These are phyloP conservation scores for Wallacemonas collosoma DNA, from an alignment of 208 protist genomes.

Conservation along the genomic window DNA sequence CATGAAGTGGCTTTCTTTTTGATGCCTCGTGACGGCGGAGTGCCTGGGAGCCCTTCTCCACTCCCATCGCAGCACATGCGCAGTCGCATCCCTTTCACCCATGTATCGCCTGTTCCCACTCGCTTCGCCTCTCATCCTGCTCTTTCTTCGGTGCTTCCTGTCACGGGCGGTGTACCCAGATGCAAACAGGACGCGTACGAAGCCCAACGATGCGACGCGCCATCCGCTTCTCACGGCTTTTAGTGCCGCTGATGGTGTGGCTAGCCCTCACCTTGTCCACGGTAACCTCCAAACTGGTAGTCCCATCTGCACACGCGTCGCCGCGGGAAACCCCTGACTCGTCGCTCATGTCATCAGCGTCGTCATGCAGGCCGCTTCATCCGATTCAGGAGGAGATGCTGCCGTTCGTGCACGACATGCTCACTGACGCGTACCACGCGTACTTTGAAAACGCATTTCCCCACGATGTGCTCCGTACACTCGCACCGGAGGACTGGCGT, in stretches of 20 bases:
- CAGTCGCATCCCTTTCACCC: too few relatives aligned
- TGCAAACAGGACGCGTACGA: too few relatives aligned
- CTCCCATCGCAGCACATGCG: too few relatives aligned
- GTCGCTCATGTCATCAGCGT: neutral
- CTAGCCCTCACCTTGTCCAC: neutral
- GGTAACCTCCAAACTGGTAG: neutral
- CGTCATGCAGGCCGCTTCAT: conserved; percentile 22
- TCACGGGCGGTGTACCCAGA: too few relatives aligned
- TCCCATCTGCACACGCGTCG: neutral
- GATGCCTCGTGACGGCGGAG: too few relatives aligned
- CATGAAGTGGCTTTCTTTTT: too few relatives aligned
- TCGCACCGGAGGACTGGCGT: conserved; percentile 24
- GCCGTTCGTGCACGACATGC: conserved; percentile 78
- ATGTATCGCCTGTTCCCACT: too few relatives aligned
- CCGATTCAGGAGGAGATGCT: conserved; percentile 47
- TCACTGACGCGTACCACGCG: conserved; percentile 76
- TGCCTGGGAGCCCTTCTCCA: too few relatives aligned
- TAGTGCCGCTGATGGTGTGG: neutral
- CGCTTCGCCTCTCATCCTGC: too few relatives aligned
- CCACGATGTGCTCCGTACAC: conserved; percentile 57
- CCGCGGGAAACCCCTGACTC: neutral
- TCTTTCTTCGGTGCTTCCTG: too few relatives aligned
- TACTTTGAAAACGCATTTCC: conserved; percentile 92
- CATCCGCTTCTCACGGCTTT: neutral
- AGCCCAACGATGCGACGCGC: too few relatives aligned